These are phyloP conservation scores for Calonectria pauciramosa DNA, from an alignment of 2,329 filamentous ascomycete genomes.

Conservation along the genomic window DNA sequence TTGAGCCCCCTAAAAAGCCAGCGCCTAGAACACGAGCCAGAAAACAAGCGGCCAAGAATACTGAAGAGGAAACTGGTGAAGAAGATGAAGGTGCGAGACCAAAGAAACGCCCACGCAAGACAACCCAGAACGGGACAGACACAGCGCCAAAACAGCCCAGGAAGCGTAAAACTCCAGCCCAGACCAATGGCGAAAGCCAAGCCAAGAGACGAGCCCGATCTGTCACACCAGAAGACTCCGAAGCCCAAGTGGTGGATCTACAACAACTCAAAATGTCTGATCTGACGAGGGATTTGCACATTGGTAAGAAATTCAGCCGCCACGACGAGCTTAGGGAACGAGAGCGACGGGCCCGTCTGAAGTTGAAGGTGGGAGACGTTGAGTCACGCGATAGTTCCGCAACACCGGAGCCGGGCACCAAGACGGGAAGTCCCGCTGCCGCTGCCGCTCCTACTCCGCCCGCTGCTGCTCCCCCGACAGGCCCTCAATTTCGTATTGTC, in stretches of 20 bases:
- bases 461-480: conserved; percentile 51
- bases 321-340: conserved; percentile 80
- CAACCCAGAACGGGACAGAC: conserved; percentile 40
- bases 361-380: conserved; percentile 47
- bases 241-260: conserved; percentile 73
- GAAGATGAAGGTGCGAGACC: conserved; percentile 41
- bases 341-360: conserved; percentile 62
- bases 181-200: conserved; percentile 41
- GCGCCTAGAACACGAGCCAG: conserved; percentile 37
- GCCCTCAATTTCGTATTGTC: conserved; percentile 73
- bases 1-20: conserved; percentile 28
- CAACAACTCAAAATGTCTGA: conserved; percentile 79
- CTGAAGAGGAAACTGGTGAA: conserved; percentile 31
- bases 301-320: conserved; percentile 81
- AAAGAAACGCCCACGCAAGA: conserved; percentile 51
- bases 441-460: conserved; percentile 35
- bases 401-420: conserved; percentile 38
- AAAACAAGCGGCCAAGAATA: conserved; percentile 27
- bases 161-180: conserved; percentile 45
- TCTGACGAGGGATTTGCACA: conserved; percentile 76
- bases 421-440: conserved; percentile 42
- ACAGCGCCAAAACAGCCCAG: conserved; percentile 38
- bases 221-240: conserved; percentile 74
- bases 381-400: conserved; percentile 40
- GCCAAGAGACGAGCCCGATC: conserved; percentile 58